Conservation (phyloP, 2,329 filamentous ascomycete species). For the Harringtonia lauricola region DNA sequence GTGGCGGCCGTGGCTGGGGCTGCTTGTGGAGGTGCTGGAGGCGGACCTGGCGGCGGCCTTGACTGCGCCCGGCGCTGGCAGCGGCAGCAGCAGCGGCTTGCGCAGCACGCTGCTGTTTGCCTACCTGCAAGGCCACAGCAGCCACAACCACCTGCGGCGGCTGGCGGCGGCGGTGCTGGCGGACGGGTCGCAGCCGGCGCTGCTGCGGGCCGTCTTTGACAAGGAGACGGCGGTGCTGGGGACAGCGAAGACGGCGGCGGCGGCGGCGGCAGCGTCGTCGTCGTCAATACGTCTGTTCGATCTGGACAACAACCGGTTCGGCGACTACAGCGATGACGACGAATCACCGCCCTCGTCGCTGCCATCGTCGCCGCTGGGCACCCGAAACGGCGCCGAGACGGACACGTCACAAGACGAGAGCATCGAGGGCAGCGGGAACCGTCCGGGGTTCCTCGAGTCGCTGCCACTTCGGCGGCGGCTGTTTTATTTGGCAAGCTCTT, state of each 20-base stretch:
- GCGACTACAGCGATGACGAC: slow-evolving; percentile 50
- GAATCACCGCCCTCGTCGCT: slow-evolving; percentile 36
- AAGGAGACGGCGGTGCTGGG: slow-evolving; percentile 39
- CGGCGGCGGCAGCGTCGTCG: slow-evolving; percentile 36
- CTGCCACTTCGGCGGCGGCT: slow-evolving; percentile 51
- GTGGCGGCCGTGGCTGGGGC: slow-evolving; percentile 72
- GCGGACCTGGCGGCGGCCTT: slow-evolving; percentile 53
- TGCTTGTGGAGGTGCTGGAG: slow-evolving; percentile 70
- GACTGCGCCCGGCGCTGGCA: slow-evolving; percentile 29
- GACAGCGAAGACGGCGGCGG: neutral
- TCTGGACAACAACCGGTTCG: slow-evolving; percentile 47
- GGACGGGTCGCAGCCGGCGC: slow-evolving; percentile 43
- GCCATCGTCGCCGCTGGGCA: slow-evolving; percentile 17
- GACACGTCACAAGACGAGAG: too few relatives aligned
- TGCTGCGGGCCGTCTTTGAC: slow-evolving; percentile 56
- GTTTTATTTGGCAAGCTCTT: slow-evolving; percentile 38
- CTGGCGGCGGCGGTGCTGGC: slow-evolving; percentile 59
- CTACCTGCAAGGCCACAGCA: slow-evolving; percentile 40
- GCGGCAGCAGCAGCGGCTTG: slow-evolving; percentile 19
- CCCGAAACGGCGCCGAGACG: too few relatives aligned
- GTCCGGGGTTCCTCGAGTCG: slow-evolving; percentile 29
- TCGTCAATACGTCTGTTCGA: slow-evolving; percentile 33
- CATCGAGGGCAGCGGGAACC: neutral
- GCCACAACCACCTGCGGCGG: slow-evolving; percentile 35
- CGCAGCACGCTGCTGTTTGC: slow-evolving; percentile 46